Evolutionary conservation across 345 rosid genomes (phyloP), one percentile per base, ranked within the genome.

Genomic region (Pelargonium nanum): DNA sequence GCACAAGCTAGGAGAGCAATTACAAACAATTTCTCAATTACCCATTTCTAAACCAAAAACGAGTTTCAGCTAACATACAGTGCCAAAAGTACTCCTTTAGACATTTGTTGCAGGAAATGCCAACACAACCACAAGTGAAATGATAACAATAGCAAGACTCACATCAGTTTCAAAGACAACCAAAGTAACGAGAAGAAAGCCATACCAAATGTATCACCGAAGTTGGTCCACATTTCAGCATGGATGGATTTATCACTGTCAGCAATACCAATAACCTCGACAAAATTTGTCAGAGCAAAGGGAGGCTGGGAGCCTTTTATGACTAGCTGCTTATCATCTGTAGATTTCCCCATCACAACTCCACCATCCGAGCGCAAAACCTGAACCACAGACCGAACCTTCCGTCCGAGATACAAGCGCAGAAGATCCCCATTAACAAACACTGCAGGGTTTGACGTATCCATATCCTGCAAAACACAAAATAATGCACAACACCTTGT

Each of bases 261-360:
- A 53, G 95, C 96, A 70, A 88, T 83, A 20, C 98, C 96, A 71
- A 86, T 79, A 56, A 91, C 87, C 74, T 88, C 98, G 24, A 91
- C 80, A 77, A 78, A 91, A 48, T 25, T 81, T 0, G 88, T 77
- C 58, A 70, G 86, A n/a, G 82, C 60, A 64, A 71, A 2, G 0
- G 88, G 74, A 4, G 74, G 80, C 17, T 77, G 74, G 45, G 80
- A 61, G 66, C 98, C 96, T 61, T 77, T 84, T 1, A 81, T 76
- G 23, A 74, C 26, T 45, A 91, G 63, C 80, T 84, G 90, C 21
- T 55, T 62, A 22, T 75, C 95, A 74, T 91, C 98, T 0, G 86
- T 76, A 16, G 96, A 79, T 69, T 83, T 91, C 22, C 92, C 92
- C n/a, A 68, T 23, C 7, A 86, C 85, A 3, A 70, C 70, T 4